Percentiles rank a stretch among this genome's conserved stretches.
phyloP scores from a whole-genome alignment of 768 basidiomycete genomes.

The Suillus tomentosus region DNA sequence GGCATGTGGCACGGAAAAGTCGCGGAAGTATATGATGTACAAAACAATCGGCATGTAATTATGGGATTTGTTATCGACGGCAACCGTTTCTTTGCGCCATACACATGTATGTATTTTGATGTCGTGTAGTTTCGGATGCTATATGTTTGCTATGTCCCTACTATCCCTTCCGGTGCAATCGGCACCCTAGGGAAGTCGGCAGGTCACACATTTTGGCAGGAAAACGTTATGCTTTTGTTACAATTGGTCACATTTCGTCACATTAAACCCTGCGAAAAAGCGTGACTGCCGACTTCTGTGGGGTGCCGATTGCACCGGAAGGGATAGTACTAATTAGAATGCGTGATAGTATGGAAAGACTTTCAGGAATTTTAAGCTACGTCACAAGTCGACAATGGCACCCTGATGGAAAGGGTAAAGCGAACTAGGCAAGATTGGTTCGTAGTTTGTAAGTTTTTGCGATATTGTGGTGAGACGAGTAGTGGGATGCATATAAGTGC shows the following conservation, averaged over 20 bases:
- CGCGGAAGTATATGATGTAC: not conserved
- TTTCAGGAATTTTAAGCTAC: no score
- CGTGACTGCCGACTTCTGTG: no score
- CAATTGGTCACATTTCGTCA: no score
- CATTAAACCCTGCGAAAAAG: no score
- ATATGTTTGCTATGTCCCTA: not conserved
- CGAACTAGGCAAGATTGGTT: not conserved
- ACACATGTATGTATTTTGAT: not conserved
- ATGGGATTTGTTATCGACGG: not conserved
- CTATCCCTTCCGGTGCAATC: no score
- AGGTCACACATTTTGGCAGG: no score
- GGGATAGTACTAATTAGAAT: not conserved
- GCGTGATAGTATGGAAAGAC: not conserved
- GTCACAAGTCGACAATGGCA: not conserved
- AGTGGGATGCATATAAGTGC: not conserved
- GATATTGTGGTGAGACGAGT: not conserved
- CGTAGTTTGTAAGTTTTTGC: not conserved
- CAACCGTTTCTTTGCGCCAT: not conserved
- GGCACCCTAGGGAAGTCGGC: no score
- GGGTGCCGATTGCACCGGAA: no score
- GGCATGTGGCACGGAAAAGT: not conserved
- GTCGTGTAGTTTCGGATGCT: not conserved
- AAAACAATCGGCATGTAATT: not conserved
- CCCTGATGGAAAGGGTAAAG: not conserved
- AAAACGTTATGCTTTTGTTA: no score